phyloP scores from a whole-genome alignment of 1,284 basidiomycete genomes.

The Boletus subluridellus region DNA sequence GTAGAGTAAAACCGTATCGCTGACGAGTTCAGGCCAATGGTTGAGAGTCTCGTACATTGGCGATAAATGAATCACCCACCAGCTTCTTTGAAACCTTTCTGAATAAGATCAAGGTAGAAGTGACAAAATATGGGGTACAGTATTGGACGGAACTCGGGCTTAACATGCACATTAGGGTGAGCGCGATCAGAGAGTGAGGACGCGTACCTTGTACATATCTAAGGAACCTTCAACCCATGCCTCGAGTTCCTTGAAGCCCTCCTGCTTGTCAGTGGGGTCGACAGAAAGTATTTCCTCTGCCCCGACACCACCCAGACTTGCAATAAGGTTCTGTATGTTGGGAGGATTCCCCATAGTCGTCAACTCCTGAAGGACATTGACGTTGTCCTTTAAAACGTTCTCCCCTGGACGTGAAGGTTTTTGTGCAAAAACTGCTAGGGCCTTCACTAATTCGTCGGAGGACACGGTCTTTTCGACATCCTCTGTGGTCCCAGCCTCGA shows the following conservation, averaged over 20 bases:
- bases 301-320: conserved; percentile 70
- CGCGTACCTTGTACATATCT: conserved; percentile 75
- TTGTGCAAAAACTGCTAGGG: conserved; percentile 61
- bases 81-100: conserved; percentile 86
- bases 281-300: conserved; percentile 79
- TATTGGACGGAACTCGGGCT: conserved; percentile 92
- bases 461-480: conserved; percentile 50
- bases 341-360: conserved; percentile 59
- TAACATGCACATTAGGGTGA: conserved; percentile 10
- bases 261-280: conserved; percentile 87
- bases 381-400: conserved; percentile 62
- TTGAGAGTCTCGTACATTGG: conserved; percentile 3
- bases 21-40: conserved; percentile 4
- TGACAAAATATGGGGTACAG: conserved; percentile 96
- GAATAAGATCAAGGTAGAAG: conserved; percentile 93
- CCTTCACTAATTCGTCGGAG: conserved; percentile 63
- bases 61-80: conserved; percentile 42
- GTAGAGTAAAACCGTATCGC: conserved; percentile 74
- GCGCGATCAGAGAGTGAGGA: conserved; percentile 3
- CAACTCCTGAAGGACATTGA: conserved; percentile 63
- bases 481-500: conserved; percentile 55
- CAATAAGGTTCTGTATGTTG: conserved; percentile 70
- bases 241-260: conserved; percentile 84
- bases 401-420: conserved; percentile 62
- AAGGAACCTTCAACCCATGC: conserved; percentile 91